Conservation (phyloP, 495 filamentous ascomycete genomes). For the Xylaria sp. region DNA sequence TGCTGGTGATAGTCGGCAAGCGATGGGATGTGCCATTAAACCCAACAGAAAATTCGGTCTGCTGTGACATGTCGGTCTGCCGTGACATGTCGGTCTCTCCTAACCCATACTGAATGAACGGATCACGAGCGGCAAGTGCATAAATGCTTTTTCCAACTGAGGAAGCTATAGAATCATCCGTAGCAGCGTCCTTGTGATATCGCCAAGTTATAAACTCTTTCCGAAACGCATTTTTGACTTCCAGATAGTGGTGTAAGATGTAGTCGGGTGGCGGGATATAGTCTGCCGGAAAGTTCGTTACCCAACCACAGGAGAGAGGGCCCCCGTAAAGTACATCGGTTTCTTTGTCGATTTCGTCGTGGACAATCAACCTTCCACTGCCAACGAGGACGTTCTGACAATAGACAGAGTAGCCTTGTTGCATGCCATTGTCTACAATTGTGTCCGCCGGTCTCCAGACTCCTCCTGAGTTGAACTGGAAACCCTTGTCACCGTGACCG, state of each 20-base stretch:
- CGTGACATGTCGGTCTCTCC: not conserved
- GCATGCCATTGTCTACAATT: not conserved
- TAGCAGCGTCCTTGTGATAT: too few species aligned
- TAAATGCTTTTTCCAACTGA: not conserved
- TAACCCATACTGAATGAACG: not conserved
- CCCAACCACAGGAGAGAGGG: not conserved
- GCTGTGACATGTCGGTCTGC: not conserved
- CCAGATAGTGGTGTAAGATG: not conserved
- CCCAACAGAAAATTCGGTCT: not conserved
- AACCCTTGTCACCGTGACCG: not conserved
- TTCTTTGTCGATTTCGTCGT: slow-evolving; percentile 11
- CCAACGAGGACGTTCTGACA: not conserved
- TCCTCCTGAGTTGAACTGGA: not conserved
- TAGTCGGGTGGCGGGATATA: not conserved
- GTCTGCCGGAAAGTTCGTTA: not conserved
- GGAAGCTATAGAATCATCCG: not conserved
- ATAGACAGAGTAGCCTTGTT: not conserved
- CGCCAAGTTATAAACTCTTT: not conserved
- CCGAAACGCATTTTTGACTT: not conserved
- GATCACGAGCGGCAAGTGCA: not conserved
- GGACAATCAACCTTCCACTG: not conserved
- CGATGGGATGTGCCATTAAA: not conserved
- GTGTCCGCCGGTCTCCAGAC: not conserved
- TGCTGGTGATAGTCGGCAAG: not conserved
- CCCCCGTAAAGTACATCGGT: not conserved